A percentile compares a stretch with the other conserved stretches of the same genome.
These are phyloP conservation scores for Monilinia fructigena DNA, from an alignment of 2,329 filamentous ascomycete genomes.

Conservation along the genomic window DNA sequence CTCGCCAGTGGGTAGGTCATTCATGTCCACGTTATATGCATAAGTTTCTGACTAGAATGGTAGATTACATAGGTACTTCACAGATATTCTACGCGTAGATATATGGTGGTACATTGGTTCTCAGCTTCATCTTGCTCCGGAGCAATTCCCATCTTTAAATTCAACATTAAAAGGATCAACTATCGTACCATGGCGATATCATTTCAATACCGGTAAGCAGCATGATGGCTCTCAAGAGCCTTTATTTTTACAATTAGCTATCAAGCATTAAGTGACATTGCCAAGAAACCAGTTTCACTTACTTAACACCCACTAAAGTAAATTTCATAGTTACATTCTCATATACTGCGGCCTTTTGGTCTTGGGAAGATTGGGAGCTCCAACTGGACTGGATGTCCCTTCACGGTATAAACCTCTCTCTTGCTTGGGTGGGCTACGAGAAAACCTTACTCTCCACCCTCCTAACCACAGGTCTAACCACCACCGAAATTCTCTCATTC, in stretches of 20 bases:
- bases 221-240: not conserved
- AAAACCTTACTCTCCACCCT: slow-evolving; percentile 52
- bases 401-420: slow-evolving; percentile 51
- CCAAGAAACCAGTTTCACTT: not conserved
- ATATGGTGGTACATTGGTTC: slow-evolving; percentile 50
- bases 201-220: slow-evolving; percentile 49
- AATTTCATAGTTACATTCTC: slow-evolving; percentile 48
- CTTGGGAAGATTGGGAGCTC: slow-evolving; percentile 54
- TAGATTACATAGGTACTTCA: slow-evolving; percentile 43
- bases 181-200: slow-evolving; percentile 48
- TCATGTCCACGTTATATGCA: accelerated
- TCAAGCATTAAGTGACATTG: not conserved
- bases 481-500: slow-evolving; percentile 47
- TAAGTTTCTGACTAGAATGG: not conserved
- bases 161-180: slow-evolving; percentile 44
- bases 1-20: not conserved
- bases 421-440: slow-evolving; percentile 53
- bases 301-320: not conserved
- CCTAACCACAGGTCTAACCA: slow-evolving; percentile 46
- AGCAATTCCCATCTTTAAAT: slow-evolving; percentile 38
- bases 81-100: slow-evolving; percentile 45
- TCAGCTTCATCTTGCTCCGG: slow-evolving; percentile 41
- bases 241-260: not conserved
- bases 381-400: slow-evolving; percentile 54
- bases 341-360: slow-evolving; percentile 52